phyloP scores from a whole-genome alignment of 2,329 filamentous ascomycete species.

The Fusarium cyanostomum region DNA sequence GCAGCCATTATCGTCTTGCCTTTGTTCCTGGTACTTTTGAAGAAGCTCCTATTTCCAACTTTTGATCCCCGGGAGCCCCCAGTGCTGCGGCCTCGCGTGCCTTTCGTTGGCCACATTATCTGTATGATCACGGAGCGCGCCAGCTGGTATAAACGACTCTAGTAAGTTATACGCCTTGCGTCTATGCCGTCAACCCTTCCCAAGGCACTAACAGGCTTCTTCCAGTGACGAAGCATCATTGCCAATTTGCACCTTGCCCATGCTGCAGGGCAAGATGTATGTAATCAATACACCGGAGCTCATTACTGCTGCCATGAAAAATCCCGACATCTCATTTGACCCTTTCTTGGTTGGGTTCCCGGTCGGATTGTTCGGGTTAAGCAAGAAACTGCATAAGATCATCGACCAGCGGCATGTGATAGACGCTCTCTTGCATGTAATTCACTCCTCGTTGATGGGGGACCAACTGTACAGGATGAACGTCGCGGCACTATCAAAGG shows the following conservation, averaged over 20 bases:
- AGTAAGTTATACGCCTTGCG: neutral
- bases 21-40: neutral
- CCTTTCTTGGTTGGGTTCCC: neutral
- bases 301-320: neutral
- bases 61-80: slow-evolving; percentile 1
- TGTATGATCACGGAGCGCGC: neutral
- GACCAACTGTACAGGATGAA: neutral
- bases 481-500: neutral
- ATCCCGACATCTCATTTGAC: neutral
- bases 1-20: neutral
- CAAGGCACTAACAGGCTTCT: neutral
- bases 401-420: neutral
- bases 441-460: neutral
- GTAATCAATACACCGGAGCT: slow-evolving; percentile 1
- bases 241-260: slow-evolving; percentile 6
- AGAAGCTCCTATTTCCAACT: neutral
- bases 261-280: slow-evolving; percentile 6
- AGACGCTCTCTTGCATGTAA: neutral
- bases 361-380: neutral
- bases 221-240: neutral
- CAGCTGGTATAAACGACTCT: neutral
- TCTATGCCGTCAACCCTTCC: neutral
- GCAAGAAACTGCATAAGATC: neutral
- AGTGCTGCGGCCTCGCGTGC: neutral
- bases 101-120: neutral